Conservation (phyloP, 345 rosid species). For the Salix exigua region DNA sequence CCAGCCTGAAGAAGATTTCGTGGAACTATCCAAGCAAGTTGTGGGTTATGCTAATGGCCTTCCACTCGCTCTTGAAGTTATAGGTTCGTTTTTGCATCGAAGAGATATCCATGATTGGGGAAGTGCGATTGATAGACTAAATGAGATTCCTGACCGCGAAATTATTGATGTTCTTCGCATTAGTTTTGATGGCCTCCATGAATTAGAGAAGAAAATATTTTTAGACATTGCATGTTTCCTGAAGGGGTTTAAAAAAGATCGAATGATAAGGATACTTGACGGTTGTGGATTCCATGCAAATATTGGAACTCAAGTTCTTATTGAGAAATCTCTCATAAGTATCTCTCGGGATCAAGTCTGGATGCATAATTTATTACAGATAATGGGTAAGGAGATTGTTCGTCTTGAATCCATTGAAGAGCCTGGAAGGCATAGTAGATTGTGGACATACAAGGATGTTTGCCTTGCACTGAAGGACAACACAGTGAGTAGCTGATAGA, state of each 20-base stretch:
- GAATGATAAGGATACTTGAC: neutral
- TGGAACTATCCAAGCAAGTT: neutral
- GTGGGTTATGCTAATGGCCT: conserved; percentile 14
- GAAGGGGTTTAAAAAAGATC: conserved; percentile 1
- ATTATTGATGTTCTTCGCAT: conserved; percentile 1
- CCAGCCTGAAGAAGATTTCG: neutral
- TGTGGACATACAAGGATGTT: neutral
- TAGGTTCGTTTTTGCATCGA: neutral
- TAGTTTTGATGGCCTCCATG: conserved; percentile 6
- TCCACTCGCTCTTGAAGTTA: conserved; percentile 13
- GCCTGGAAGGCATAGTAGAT: conserved; percentile 8
- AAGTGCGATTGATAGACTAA: conserved; percentile 3
- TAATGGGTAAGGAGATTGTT: conserved; percentile 8
- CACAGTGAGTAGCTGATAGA: neutral
- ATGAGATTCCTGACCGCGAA: neutral
- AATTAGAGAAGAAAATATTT: conserved; percentile 2
- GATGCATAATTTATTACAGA: conserved; percentile 10
- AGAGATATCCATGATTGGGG: neutral
- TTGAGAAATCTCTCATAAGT: conserved; percentile 6
- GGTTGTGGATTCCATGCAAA: neutral
- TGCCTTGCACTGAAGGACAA: neutral
- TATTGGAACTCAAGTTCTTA: neutral
- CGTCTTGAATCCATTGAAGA: neutral
- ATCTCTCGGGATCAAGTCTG: neutral
- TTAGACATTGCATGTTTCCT: conserved; percentile 10